These are phyloP conservation scores for Vitis cinerea DNA, from an alignment of 164 flowering plant genomes.

Conservation along the genomic window DNA sequence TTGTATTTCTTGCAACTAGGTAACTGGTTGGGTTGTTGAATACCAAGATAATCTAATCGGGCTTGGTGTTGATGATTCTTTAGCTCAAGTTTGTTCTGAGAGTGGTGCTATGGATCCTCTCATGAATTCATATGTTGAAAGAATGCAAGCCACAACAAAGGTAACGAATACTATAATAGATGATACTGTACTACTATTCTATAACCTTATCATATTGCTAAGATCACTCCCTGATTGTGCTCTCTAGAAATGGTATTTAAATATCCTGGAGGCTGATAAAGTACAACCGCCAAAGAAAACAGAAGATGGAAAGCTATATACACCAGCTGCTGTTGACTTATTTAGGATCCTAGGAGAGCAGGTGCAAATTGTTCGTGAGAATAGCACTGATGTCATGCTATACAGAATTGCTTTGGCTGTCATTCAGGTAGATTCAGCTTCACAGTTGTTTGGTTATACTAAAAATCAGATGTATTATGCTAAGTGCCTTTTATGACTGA, in stretches of 20 bases:
- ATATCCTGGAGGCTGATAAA: slow-evolving; percentile 93
- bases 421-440: slow-evolving; percentile 65
- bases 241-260: slow-evolving; percentile 90
- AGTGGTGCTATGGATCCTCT: slow-evolving; percentile 99
- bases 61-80: slow-evolving; percentile 95
- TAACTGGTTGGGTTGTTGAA: slow-evolving; percentile 98
- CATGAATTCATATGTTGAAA: slow-evolving; percentile 96
- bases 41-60: slow-evolving; percentile 93
- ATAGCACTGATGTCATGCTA: slow-evolving; percentile 97
- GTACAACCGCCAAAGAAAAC: slow-evolving; percentile 90
- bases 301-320: slow-evolving; percentile 92
- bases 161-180: slow-evolving; percentile 30
- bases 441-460: not conserved
- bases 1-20: slow-evolving; percentile 40
- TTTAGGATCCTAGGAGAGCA: slow-evolving; percentile 98
- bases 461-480: too few species aligned
- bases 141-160: slow-evolving; percentile 97
- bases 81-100: slow-evolving; percentile 99
- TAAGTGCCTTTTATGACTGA: too few species aligned
- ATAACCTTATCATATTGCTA: not conserved
- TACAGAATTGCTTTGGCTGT: slow-evolving; percentile 90
- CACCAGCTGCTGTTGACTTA: slow-evolving; percentile 97
- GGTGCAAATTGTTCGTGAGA: slow-evolving; percentile 95
- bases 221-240: not conserved
- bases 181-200: not conserved